phyloP scores from a whole-genome alignment of 257 asterid genomes.

The Penstemon davidsonii region DNA sequence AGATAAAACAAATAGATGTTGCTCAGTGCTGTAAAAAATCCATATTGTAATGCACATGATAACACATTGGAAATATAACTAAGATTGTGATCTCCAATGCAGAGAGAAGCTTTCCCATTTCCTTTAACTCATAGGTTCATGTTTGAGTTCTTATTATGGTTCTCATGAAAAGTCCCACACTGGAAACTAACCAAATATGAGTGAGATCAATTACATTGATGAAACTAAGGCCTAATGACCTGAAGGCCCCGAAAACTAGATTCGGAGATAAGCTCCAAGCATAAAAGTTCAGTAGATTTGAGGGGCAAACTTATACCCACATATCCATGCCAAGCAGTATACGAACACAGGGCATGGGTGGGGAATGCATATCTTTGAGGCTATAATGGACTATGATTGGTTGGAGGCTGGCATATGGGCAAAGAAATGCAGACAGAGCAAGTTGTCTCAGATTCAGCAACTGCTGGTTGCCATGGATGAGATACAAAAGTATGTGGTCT shows the following conservation, averaged over 20 bases:
- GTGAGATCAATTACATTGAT: background rate
- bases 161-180: background rate
- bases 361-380: too few relatives aligned
- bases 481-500: too few relatives aligned
- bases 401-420: too few relatives aligned
- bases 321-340: too few relatives aligned
- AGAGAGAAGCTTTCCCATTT: background rate
- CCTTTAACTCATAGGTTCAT: background rate
- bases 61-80: background rate
- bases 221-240: background rate
- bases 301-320: too few relatives aligned
- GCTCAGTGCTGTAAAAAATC: background rate
- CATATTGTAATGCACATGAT: constrained; percentile 1
- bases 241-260: background rate
- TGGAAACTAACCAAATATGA: background rate
- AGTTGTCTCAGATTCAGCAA: too few relatives aligned
- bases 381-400: too few relatives aligned
- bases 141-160: background rate
- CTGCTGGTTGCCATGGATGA: too few relatives aligned
- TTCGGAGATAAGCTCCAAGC: background rate
- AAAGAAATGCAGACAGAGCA: too few relatives aligned
- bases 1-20: constrained; percentile 26
- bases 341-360: too few relatives aligned
- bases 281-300: background rate
- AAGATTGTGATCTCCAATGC: background rate